Evolutionary conservation across 148 eudicot genomes (phyloP), one percentile per base, ranked within the genome.

Genomic region (Persicaria maculosa): DNA sequence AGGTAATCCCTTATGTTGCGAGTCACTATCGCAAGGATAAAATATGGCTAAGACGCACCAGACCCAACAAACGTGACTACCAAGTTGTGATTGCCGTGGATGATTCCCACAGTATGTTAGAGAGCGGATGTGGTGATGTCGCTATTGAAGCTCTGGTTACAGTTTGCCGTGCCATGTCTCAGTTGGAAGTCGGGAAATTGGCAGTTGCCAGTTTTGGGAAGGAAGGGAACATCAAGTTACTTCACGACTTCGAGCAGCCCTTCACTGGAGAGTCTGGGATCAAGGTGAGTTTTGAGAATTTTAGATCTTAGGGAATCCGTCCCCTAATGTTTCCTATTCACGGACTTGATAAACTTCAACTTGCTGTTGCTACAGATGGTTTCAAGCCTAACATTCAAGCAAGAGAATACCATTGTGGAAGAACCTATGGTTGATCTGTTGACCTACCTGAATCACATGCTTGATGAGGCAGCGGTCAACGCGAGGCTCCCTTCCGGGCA

Each of bases 111-210:
- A 92, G 99, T 85, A 96, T 96, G 99, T 90, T 89, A 16, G 97
- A 96, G 79, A 88, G 85, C 70, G 72, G 75, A 76, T 96, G 99
- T 76, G 97, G 97, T 22, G 86, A 86, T 78, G 85, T 93, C 77
- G 99, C 99, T n/a, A 76, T 89, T 69, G 97, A 96, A 87, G 97
- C 99, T 79, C 82, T 96, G 74, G 97, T 96, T 79, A 92, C 99
- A 4, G 99, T 96, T 40, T 96, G 97, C 31, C 95, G 97, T 82
- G 99, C 97, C 31, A 86, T 96, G 90, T 88, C 99, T 75, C 97
- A 92, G 76, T 81, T 92, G 65, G 99, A 96, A 85, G 97, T 96
- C 4, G 99, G 99, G 22, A 89, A 96, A 48, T 55, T 92, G 79
- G 94, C 99, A 40, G 97, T 96, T 75, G 85, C 97, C 43, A 96